These are phyloP conservation scores for Coccomyxa sp. DNA, from an alignment of 139 green algal genomes.

Conservation along the genomic window DNA sequence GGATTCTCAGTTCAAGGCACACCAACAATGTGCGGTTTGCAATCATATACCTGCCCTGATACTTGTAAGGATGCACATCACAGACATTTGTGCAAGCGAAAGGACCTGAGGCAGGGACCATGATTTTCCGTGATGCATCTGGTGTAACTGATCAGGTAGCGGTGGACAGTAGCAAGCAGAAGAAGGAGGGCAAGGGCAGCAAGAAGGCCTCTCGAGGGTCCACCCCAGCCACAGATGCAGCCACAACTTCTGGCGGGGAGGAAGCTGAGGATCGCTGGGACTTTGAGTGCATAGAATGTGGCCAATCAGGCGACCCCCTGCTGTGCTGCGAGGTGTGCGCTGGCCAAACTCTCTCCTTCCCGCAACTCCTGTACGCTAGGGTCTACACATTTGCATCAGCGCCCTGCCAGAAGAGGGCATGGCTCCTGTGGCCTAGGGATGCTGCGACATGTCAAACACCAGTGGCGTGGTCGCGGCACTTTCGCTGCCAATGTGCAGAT, in stretches of 20 bases:
- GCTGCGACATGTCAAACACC: not conserved
- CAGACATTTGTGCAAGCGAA: not conserved
- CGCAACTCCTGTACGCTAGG: not conserved
- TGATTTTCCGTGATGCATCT: not conserved
- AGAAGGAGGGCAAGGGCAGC: conserved; percentile 29
- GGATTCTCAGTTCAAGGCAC: not conserved
- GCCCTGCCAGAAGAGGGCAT: not conserved
- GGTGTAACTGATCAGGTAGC: conserved; percentile 11
- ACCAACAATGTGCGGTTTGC: not conserved
- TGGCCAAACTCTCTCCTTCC: not conserved
- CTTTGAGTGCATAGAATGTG: conserved; percentile 33
- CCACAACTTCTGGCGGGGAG: not conserved
- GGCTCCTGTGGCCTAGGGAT: not conserved
- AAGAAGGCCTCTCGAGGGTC: conserved; percentile 13
- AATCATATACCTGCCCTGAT: not conserved
- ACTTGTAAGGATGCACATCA: not conserved
- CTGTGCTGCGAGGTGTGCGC: conserved; percentile 38
- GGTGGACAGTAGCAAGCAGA: conserved; percentile 23
- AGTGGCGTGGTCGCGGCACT: not conserved
- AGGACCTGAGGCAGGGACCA: not conserved
- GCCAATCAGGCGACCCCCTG: conserved; percentile 33
- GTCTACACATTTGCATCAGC: not conserved
- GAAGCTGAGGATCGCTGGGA: conserved; percentile 29
- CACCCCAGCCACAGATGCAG: not conserved
- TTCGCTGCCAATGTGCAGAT: not conserved